Evolutionary conservation across 1,284 basidiomycete genomes (phyloP), one percentile per base, ranked within the genome.

Genomic region (Sporisorium reilianum): DNA sequence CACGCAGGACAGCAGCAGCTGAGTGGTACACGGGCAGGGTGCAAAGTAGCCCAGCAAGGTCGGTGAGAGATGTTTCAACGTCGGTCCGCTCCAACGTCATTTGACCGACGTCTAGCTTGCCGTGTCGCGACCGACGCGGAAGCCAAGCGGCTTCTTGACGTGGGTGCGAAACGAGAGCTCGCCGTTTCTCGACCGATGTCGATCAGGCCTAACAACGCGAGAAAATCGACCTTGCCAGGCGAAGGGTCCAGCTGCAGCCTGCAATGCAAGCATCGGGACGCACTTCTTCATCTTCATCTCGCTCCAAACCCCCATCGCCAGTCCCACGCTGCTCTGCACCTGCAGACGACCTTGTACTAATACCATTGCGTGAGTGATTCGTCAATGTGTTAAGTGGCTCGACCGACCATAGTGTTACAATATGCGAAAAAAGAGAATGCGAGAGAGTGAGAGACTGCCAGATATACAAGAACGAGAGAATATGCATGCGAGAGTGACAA

Each of bases 361-460:
- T 68, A 73, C 70, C 57, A 68, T 73, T 62, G 38, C 54, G 18
- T 38, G 16, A 38, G 2, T 38, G 25, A 55, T 30, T 42, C 59
- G 69, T 71, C 73, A 55, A 75, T 67, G 64, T 70, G 67, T 77
- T 70, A 74, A 77, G 70, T 65, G 75, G 71, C 75, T 74, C 67
- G 75, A 77, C 66, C 65, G 61, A 60, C 63, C 73, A 16, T 68
- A 53, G 7, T 64, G 52, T 55, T 68, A 69, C 62, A 61, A 49
- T 25, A 7, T 28, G 23, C 36, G n/a, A 49, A 34, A 44, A 50
- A 34, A 40, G 61, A 50, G 67, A 55, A 22, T 32, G 53, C 45
- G 63, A 50, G 28, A 51, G 20, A 28, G 34, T 38, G 14, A 23
- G 51, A 53, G 52, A 54, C 53, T 61, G 64, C 58, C 58, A 46